Percentiles rank a stretch among this genome's conserved stretches.
These are phyloP conservation scores for Fusarium sp. DNA, from an alignment of 2,329 filamentous ascomycete species.

Conservation along the genomic window DNA sequence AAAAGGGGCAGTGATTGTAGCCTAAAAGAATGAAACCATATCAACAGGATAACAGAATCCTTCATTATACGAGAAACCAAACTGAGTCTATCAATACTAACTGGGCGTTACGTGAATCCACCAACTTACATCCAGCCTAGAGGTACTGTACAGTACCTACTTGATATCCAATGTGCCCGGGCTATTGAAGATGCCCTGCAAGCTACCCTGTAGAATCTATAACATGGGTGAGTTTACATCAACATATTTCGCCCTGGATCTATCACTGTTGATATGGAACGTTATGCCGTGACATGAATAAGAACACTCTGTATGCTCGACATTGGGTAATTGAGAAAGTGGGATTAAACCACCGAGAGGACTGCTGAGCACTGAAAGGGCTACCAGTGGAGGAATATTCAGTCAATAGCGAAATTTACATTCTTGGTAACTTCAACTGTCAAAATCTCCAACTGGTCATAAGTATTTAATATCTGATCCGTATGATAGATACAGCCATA, in stretches of 20 bases:
- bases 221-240: neutral
- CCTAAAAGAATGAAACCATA: conserved; percentile 1
- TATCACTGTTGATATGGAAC: neutral
- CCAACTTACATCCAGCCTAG: neutral
- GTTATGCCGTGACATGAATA: neutral
- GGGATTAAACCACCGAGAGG: neutral
- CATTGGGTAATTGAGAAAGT: too few species aligned
- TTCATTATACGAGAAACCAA: neutral
- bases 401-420: neutral
- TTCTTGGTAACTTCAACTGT: neutral
- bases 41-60: neutral
- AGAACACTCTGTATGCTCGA: neutral
- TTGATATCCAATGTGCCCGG: too few species aligned
- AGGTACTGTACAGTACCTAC: too few species aligned
- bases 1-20: conserved; percentile 10
- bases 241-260: neutral
- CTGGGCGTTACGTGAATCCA: neutral
- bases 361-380: neutral
- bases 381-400: neutral
- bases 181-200: neutral
- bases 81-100: neutral
- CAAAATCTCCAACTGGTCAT: neutral
- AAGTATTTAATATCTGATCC: neutral
- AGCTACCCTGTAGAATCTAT: neutral
- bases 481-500: neutral